Percentiles rank a stretch among this genome's conserved stretches.
phyloP scores from a whole-genome alignment of 106 monocot genomes.

The Acorus calamus region DNA sequence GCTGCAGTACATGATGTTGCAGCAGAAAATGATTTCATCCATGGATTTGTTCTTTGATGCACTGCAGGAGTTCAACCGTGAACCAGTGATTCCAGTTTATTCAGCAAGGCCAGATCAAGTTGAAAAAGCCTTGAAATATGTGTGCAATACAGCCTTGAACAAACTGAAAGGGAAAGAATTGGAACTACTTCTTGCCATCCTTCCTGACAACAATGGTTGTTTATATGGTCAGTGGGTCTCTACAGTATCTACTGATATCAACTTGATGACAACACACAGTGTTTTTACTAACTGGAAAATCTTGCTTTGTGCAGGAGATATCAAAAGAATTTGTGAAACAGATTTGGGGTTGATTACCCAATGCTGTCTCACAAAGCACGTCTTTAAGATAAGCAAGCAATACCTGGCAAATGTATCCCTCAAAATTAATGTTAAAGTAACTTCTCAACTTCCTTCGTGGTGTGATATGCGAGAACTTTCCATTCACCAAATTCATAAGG shows the following conservation, averaged over 20 bases:
- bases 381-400: conserved; percentile 74
- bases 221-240: conserved; percentile 43
- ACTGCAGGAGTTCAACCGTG: conserved; percentile 57
- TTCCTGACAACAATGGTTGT: conserved; percentile 87
- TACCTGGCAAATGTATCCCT: conserved; percentile 83
- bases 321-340: conserved; percentile 84
- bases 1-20: too few species aligned
- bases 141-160: conserved; percentile 50
- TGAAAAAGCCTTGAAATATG: conserved; percentile 75
- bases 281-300: neutral
- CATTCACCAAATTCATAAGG: neutral
- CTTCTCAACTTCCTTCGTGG: neutral
- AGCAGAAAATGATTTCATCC: neutral
- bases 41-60: neutral
- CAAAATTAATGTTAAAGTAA: conserved; percentile 90
- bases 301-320: conserved; percentile 37
- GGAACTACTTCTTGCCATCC: conserved; percentile 72
- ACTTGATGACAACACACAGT: too few species aligned
- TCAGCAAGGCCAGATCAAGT: conserved; percentile 75
- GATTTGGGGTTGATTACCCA: conserved; percentile 81
- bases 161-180: conserved; percentile 84
- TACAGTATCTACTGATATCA: too few species aligned
- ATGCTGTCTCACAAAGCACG: conserved; percentile 85
- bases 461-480: too few species aligned
- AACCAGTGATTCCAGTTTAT: conserved; percentile 66